phyloP scores from a whole-genome alignment of 108 stramenopile species.

The Hondaea fermentalgiana region DNA sequence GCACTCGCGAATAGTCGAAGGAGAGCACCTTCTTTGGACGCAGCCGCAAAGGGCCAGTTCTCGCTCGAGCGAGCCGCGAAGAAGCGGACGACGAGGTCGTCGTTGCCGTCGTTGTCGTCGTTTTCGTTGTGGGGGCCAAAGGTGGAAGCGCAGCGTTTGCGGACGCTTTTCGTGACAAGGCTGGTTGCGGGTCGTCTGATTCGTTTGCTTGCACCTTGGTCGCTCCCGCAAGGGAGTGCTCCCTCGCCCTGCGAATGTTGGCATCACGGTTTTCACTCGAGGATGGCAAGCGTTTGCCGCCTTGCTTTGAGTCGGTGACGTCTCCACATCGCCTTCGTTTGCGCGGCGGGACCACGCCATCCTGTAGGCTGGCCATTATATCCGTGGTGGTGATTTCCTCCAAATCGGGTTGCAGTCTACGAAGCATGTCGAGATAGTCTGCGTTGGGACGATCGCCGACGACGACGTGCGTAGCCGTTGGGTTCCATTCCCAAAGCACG shows the following conservation, averaged over 20 bases:
- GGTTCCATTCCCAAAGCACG: slow-evolving; percentile 14
- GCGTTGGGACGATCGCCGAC: neutral
- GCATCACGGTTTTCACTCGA: neutral
- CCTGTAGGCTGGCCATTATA: neutral
- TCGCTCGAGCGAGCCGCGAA: neutral
- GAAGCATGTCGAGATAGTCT: neutral
- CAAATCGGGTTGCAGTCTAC: neutral
- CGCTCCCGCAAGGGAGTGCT: no score
- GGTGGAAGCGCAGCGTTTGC: neutral
- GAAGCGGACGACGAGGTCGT: neutral
- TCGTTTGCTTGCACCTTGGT: no score
- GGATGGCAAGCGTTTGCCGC: no score
- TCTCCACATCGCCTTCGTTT: neutral
- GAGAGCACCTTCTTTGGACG: neutral
- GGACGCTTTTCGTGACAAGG: no score
- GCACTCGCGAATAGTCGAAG: neutral
- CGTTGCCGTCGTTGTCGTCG: no score
- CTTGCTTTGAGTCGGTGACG: neutral
- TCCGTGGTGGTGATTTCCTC: neutral
- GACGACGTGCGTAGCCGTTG: neutral
- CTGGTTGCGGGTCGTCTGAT: no score
- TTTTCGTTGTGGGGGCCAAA: neutral
- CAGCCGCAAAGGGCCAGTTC: neutral
- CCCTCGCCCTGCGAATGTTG: no score
- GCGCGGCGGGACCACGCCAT: neutral